Percentiles rank a stretch among this genome's conserved stretches.
These are phyloP conservation scores for Stephania japonica DNA, from an alignment of 164 flowering plant species.

Conservation along the genomic window DNA sequence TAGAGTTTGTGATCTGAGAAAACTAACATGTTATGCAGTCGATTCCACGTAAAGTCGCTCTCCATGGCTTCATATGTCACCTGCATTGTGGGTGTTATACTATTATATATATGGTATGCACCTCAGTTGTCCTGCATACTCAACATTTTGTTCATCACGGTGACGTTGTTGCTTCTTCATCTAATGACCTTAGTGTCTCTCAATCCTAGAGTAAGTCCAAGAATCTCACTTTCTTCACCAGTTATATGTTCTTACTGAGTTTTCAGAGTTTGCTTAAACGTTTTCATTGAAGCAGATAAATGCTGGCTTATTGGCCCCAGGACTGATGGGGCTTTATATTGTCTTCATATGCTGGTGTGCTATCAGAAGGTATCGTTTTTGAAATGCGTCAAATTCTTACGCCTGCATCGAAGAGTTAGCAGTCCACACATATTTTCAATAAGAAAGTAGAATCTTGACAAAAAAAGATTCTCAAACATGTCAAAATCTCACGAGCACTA, in stretches of 20 bases:
- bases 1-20: neutral
- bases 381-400: neutral
- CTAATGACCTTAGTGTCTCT: conserved; percentile 81
- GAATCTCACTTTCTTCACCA: neutral
- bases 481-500: too few species aligned
- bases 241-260: neutral
- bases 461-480: neutral
- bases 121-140: conserved; percentile 63
- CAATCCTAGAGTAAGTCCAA: conserved; percentile 62
- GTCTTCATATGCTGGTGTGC: conserved; percentile 95
- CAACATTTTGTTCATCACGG: conserved; percentile 81
- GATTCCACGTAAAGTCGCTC: conserved; percentile 45
- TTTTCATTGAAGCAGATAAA: conserved; percentile 44
- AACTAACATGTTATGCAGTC: conserved; percentile 46
- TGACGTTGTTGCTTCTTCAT: conserved; percentile 79
- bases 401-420: too few species aligned
- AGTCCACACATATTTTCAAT: neutral
- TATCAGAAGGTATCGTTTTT: conserved; percentile 56
- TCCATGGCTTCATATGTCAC: conserved; percentile 58
- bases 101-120: conserved; percentile 89
- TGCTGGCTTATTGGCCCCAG: conserved; percentile 74
- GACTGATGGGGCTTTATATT: conserved; percentile 84
- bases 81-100: conserved; percentile 62
- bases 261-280: neutral
- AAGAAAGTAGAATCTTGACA: neutral